A percentile compares a stretch with the other conserved stretches of the same genome.
Evolutionary conservation across 306 rosid genomes (phyloP).

Genomic region (Pyrus betulifolia): DNA sequence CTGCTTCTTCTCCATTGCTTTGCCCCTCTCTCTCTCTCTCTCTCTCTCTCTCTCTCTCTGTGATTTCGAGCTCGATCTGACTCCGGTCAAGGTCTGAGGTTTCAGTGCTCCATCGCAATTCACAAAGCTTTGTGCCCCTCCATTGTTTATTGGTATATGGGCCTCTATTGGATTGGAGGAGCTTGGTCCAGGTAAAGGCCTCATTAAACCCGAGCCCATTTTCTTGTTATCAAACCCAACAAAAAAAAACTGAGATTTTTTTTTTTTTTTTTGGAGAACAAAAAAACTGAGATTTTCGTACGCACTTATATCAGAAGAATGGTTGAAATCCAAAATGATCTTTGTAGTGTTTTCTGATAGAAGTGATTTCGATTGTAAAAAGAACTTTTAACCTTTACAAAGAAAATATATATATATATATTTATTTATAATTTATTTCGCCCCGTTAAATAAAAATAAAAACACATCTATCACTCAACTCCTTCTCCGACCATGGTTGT

Average conservation of each 20-base stretch:
- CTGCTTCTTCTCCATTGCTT: conserved; percentile 25
- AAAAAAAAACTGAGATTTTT: too few relatives aligned
- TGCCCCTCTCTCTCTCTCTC: not conserved
- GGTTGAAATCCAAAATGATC: too few relatives aligned
- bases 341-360: not conserved
- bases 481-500: not conserved
- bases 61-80: conserved; percentile 2
- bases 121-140: not conserved
- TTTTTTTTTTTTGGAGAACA: too few relatives aligned
- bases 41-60: not conserved
- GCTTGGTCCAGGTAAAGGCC: not conserved
- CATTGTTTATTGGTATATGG: not conserved
- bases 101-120: not conserved
- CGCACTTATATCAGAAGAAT: too few relatives aligned
- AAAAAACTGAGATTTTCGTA: too few relatives aligned
- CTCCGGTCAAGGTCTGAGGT: not conserved
- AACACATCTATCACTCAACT: not conserved
- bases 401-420: too few relatives aligned
- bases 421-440: too few relatives aligned
- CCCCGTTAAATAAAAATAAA: too few relatives aligned
- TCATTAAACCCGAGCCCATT: not conserved
- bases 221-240: not conserved
- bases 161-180: not conserved
- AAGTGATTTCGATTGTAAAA: too few relatives aligned
- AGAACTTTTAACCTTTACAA: not conserved